Base-by-base conservation (phyloP, 225 moss, liverwort and hornwort genomes). In the Ulota crispa region DNA sequence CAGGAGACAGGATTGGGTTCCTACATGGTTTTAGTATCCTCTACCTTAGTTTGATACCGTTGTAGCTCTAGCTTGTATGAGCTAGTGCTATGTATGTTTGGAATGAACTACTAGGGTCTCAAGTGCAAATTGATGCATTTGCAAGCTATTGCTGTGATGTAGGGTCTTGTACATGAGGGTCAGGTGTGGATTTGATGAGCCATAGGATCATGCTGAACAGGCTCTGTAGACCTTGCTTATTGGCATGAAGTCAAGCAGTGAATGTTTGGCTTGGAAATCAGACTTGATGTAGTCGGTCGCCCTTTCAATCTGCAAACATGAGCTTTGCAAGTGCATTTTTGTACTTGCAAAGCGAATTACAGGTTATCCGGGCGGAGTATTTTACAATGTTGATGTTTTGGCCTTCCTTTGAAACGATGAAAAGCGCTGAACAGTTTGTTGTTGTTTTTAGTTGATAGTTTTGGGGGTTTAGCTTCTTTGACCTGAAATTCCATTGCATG, bases 231-330 rank as follows among this genome's bases (percentile, higher is more conserved):
- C 36, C 19, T 9, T 21, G 64, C 32, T 36, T 36, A 9, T 11
- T 32, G 52, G 34, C 64, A 66, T 36, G 36, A 53, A 53, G 19
- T 77, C 66, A 32, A 24, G 66, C 4, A 26, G 11, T 12, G 45
- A 70, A 31, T 72, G 43, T 61, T 69, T 74, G 75, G 13, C 64
- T 37, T 81, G 18, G 76, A 62, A 57, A 68, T 53, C 23, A 70
- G 47, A 45, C 30, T 30, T 30, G 64, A 43, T n/a, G 39, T 61
- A 37, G 28, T 73, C 19, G 66, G 30, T 52, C 52, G 50, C 62
- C 31, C 9, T 74, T 67, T 74, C 41, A 61, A 60, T 68, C 68
- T 72, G 65, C 72, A 45, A 45, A 28, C 32, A 50, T 37, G 37
- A 47, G 36, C 4, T 73, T 84, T 61, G 30, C 31, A 74, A 30